These are phyloP conservation scores for Jamesozyma piceae DNA, from an alignment of 805 yeast genomes.

Conservation along the genomic window DNA sequence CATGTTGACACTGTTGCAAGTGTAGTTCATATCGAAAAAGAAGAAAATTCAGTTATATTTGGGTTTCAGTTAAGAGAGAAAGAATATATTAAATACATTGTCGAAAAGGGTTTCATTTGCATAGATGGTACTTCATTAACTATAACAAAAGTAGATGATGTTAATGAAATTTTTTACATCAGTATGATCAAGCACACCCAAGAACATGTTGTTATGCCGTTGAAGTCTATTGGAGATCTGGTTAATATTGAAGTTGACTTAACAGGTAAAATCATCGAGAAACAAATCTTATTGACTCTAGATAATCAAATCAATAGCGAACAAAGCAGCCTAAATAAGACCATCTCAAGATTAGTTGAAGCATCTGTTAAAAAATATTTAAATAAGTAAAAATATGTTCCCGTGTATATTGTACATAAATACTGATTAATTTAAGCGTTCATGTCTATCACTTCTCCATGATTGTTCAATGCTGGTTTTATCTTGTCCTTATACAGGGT, in stretches of 20 bases:
- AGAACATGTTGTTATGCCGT: conserved; percentile 62
- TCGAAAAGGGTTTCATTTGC: conserved; percentile 89
- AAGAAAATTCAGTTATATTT: conserved; percentile 68
- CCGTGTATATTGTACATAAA: too few species aligned
- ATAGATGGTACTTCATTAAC: conserved; percentile 92
- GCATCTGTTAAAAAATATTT: conserved; percentile 29
- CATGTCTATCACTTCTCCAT: too few species aligned
- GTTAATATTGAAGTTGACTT: conserved; percentile 94
- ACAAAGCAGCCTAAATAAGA: conserved; percentile 40
- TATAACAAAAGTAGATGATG: conserved; percentile 65
- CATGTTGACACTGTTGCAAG: conserved; percentile 87
- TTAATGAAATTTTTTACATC: conserved; percentile 51
- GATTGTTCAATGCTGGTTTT: too few species aligned
- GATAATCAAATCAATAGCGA: conserved; percentile 43
- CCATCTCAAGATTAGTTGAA: conserved; percentile 43
- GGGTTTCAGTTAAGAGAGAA: conserved; percentile 59
- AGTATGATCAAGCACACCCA: conserved; percentile 93
- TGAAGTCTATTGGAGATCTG: conserved; percentile 47
- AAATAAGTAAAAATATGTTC: conserved; percentile 1
- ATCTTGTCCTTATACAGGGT: not conserved
- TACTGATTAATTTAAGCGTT: too few species aligned
- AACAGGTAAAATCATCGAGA: conserved; percentile 83
- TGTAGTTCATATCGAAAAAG: conserved; percentile 45
- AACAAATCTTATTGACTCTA: conserved; percentile 60
- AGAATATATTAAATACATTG: conserved; percentile 59